Conservation (phyloP, 2,329 filamentous ascomycete genomes). For the Tolypocladium cylindrosporum region DNA sequence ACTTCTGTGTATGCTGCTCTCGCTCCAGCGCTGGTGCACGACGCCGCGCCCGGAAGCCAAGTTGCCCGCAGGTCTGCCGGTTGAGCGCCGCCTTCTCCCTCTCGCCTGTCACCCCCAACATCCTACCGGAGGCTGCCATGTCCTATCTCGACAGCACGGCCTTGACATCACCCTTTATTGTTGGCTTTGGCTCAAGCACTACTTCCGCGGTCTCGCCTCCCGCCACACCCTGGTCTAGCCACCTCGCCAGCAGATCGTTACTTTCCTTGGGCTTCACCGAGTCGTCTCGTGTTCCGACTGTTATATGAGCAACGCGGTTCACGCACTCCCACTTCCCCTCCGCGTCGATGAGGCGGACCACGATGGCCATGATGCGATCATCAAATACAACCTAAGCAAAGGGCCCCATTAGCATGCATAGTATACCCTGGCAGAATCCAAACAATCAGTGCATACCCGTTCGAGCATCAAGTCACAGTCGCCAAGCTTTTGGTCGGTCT, state of each 20-base stretch:
- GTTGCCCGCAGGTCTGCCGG: neutral
- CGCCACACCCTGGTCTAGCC: constrained; percentile 51
- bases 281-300: constrained; percentile 68
- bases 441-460: constrained; percentile 29
- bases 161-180: constrained; percentile 35
- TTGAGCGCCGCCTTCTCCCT: neutral
- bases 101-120: neutral
- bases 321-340: constrained; percentile 53
- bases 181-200: constrained; percentile 37
- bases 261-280: constrained; percentile 87
- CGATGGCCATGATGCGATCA: constrained; percentile 79
- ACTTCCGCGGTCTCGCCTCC: constrained; percentile 35
- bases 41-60: neutral
- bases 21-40: neutral
- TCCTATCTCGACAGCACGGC: constrained; percentile 38
- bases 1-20: neutral
- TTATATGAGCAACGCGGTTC: constrained; percentile 79
- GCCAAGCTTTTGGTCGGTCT: constrained; percentile 36
- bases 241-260: constrained; percentile 69
- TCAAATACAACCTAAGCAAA: constrained; percentile 63
- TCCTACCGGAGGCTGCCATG: neutral
- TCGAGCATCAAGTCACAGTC: constrained; percentile 55
- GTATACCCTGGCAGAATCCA: neutral
- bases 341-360: constrained; percentile 60
- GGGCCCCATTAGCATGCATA: constrained; percentile 1